These are phyloP conservation scores for Diaporthe sp. DNA, from an alignment of 2,329 filamentous ascomycete species.

Conservation along the genomic window DNA sequence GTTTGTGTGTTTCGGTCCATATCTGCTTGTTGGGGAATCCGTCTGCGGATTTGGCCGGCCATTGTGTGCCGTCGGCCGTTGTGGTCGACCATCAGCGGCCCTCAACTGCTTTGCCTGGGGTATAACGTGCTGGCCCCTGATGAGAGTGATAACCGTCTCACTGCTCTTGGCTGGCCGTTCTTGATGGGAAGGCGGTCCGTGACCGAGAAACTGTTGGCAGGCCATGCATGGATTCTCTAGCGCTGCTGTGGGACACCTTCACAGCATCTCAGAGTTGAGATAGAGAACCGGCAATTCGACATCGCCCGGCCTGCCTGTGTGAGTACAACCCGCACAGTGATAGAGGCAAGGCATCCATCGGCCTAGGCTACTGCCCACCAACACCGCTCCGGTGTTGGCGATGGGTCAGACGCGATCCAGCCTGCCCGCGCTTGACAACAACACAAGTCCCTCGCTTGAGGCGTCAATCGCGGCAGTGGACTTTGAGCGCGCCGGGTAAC, in stretches of 20 bases:
- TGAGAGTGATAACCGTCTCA: not conserved
- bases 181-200: not conserved
- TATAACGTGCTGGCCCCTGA: not conserved
- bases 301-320: not conserved
- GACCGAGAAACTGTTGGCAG: not conserved
- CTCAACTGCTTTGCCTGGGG: not conserved
- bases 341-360: not conserved
- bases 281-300: not conserved
- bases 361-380: not conserved
- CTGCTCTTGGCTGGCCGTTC: not conserved
- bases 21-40: not conserved
- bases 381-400: not conserved
- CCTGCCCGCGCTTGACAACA: conserved; percentile 9
- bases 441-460: not conserved
- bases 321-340: not conserved
- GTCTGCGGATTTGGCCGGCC: not conserved
- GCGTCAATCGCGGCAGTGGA: conserved; percentile 18
- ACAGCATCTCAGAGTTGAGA: not conserved
- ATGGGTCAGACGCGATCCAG: not conserved
- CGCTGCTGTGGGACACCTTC: not conserved
- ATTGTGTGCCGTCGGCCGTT: not conserved
- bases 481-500: not conserved
- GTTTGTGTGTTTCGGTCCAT: not conserved
- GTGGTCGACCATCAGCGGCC: not conserved
- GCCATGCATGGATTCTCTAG: not conserved